Evolutionary conservation across 768 basidiomycete genomes (phyloP), one percentile per base, ranked within the genome.

Genomic region (Tulasnella sp.): DNA sequence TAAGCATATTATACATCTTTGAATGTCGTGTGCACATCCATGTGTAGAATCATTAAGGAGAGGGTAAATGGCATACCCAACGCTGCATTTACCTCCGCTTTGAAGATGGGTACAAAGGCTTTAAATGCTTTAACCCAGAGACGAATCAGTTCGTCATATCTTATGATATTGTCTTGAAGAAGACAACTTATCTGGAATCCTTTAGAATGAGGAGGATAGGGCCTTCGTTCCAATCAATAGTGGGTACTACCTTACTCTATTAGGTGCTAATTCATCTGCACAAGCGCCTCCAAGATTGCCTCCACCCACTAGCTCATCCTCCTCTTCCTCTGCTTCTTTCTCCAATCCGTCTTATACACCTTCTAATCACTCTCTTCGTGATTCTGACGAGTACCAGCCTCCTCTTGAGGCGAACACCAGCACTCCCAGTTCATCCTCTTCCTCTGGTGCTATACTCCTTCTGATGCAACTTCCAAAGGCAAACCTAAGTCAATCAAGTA

Each of bases 91-190:
- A 36, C 56, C 25, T 57, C 6, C 45, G 56, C 6, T 57, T 73
- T 49, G 62, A 65, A 0, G 31, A 55, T 1, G 64, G 66, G 12
- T 65, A 70, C 2, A 72, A 73, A 52, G 68, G 67, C 0, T 74
- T 68, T 45, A 49, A 63, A 14, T 67, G 69, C 61, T 70, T 68
- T 27, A 60, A 73, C 43, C 54, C 23, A 2, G 43, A 35, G 9
- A 43, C 54, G 11, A 43, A 55, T 23, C 1, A 49, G 12, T 23
- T 48, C 9, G 31, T 59, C 45, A 56, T 53, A 2, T 59, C 53
- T 31, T 15, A 45, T 15, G 46, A 59, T 36, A 62, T 57, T 11
- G 32, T 52, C 6, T 63, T 42, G 49, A 60, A 27, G 61, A 62
- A 27, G 14, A 45, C 8, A 37, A 51, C 4, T 55, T 55, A 37